Base-by-base conservation (phyloP, 208 protist genomes). In the Wallacemonas sp. region DNA sequence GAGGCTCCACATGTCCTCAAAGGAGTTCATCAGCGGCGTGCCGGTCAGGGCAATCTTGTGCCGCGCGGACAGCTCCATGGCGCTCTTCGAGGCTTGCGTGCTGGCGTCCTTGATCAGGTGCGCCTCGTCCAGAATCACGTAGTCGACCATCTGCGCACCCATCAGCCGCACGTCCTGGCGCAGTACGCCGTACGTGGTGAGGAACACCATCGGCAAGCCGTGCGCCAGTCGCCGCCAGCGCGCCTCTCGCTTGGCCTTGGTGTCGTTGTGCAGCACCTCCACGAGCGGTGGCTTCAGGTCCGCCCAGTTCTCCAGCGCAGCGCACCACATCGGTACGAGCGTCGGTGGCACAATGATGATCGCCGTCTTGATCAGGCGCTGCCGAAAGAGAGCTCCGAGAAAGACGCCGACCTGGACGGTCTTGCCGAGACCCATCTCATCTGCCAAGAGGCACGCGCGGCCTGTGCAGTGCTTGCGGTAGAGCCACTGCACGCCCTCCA, bases 371-470 rank as follows among this genome's bases (percentile, higher is more conserved):
- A 89, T 74, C n/a, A 59, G 28, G 25, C 81, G 61, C 20, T 78
- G 70, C 16, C 20, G 52, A 38, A 93, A 89, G 3, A 99, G 77
- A 3, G 74, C 72, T 1, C 86, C 87, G 14, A 99, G 72, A 65
- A 99, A 98, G 18, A 81, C 67, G 32, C 89, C 79, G 20, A 98
- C 85, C 65, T 99, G 97, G 7, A 99, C 82, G 0, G 98, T 99
- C 86, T 99, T 99, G 29, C 96, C 95, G 54, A 98, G 89, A 11
- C 95, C 91, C 91, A 98, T 99, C 81, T 99, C 98, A 76, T 99
- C 98, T 38, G 97, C 98, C n/a, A 99, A 65, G 14, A 99, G 94
- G 46, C 97, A 97, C 48, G 97, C 97, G 49, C 89, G 84, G 10
- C 86, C 81, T 44, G 96, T 94, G 50, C 74, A 63, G 64, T 99